Evolutionary conservation across 2,329 filamentous ascomycete species (phyloP).

Genomic region (Penicillium crustosum): DNA sequence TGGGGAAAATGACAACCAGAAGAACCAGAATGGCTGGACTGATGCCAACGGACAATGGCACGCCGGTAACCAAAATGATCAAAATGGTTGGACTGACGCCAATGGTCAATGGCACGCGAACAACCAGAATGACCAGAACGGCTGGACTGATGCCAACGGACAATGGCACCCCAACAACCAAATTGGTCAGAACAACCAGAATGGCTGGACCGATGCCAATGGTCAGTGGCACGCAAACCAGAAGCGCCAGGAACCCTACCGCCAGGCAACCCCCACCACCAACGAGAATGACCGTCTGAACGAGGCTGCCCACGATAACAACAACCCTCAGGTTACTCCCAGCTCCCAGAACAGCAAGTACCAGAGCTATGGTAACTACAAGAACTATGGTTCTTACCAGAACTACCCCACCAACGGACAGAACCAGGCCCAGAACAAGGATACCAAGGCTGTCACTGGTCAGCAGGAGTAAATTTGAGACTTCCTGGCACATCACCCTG

Average conservation of each 20-base stretch:
- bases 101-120: constrained; percentile 4
- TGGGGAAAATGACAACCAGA: too few relatives aligned
- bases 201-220: constrained; percentile 15
- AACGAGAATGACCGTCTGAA: background rate
- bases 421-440: constrained; percentile 5
- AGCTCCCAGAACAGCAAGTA: background rate
- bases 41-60: too few relatives aligned
- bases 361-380: constrained; percentile 7
- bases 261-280: background rate
- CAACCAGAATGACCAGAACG: background rate
- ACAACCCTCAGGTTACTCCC: constrained; percentile 4
- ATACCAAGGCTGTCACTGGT: constrained; percentile 2
- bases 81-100: constrained; percentile 15
- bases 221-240: constrained; percentile 13
- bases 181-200: constrained; percentile 6
- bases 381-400: constrained; percentile 11
- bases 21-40: too few relatives aligned
- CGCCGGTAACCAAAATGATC: background rate
- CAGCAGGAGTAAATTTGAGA: constrained; percentile 1
- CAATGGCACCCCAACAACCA: constrained; percentile 16
- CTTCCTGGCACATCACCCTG: background rate
- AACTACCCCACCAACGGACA: constrained; percentile 1
- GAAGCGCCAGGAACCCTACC: background rate
- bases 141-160: too few relatives aligned
- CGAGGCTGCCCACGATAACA: background rate